Evolutionary conservation across 2,329 filamentous ascomycete genomes (phyloP), one percentile per base, ranked within the genome.

Genomic region (Ambrosiella cleistominuta): DNA sequence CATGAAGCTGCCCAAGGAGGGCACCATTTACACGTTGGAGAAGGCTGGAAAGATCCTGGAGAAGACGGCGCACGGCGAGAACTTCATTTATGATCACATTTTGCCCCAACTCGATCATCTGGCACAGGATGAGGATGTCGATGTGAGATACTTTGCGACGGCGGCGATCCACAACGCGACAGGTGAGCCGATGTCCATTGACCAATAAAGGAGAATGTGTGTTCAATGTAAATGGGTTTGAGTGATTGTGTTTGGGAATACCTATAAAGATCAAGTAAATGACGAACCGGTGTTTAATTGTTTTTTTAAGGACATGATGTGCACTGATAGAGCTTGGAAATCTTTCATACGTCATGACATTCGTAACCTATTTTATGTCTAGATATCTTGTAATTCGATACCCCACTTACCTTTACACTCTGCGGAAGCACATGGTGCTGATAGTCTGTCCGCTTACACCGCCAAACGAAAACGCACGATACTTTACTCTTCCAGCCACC

Each of bases 101-200:
- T 73, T 95, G 67, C 90, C 91, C 35, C 91, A 88, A 68, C 74
- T 98, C 65, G 86, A 91, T 75, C 96, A 96, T 76, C 77, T 98
- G 66, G 90, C 96, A 75, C 86, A 91, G 73, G 93, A 98, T 69
- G 88, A 94, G 64, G 93, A 98, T 73, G 91, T 97, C 65, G 93
- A 98, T 73, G 93, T 98, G 67, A 83, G 93, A 70, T 98, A 91
- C 76, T 98, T 95, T 73, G 93, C 93, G 63, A 95, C 89, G 62
- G 94, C 88, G 63, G 91, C 93, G 54, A 84, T 85, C 61, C 82
- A 79, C 70, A 73, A 72, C 56, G 76, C 78, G 59, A 72, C 72
- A 54, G 75, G 73, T 59, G 78, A 81, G 65, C 78, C 79, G 40
- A 82, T 82, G 79, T 81, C 80, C 72, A 82, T 78, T 65, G 80